phyloP scores from a whole-genome alignment of 2,329 filamentous ascomycete genomes.

The Pseudopithomyces chartarum region DNA sequence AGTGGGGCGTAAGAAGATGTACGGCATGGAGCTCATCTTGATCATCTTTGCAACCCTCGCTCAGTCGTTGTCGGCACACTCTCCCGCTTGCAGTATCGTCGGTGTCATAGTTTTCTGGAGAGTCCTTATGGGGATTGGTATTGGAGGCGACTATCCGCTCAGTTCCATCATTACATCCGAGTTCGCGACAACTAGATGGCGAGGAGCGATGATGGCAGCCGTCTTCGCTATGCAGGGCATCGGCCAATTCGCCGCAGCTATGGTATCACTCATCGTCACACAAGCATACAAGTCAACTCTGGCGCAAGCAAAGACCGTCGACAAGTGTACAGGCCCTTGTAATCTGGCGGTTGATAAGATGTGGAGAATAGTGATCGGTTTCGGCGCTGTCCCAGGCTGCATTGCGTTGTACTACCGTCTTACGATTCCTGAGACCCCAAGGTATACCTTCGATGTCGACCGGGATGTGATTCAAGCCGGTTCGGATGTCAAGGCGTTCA shows the following conservation, averaged over 20 bases:
- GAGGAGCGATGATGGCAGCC: slow-evolving; percentile 84
- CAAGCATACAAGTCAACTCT: slow-evolving; percentile 72
- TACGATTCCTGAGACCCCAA: slow-evolving; percentile 85
- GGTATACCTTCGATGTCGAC: slow-evolving; percentile 83
- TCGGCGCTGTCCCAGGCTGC: slow-evolving; percentile 78
- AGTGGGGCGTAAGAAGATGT: slow-evolving; percentile 82
- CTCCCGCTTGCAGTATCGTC: slow-evolving; percentile 40
- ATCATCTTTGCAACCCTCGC: slow-evolving; percentile 48
- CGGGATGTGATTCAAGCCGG: slow-evolving; percentile 75
- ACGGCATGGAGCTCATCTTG: slow-evolving; percentile 60
- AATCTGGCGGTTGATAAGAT: slow-evolving; percentile 79
- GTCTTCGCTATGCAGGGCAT: slow-evolving; percentile 89
- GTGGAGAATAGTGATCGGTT: slow-evolving; percentile 81
- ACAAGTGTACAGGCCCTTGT: slow-evolving; percentile 67
- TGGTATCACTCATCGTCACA: slow-evolving; percentile 76
- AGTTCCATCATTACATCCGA: slow-evolving; percentile 85
- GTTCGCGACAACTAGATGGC: slow-evolving; percentile 84
- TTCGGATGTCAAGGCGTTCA: slow-evolving; percentile 73
- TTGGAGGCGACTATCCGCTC: slow-evolving; percentile 62
- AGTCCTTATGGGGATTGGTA: slow-evolving; percentile 45
- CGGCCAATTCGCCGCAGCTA: slow-evolving; percentile 75
- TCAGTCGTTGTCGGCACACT: slow-evolving; percentile 43
- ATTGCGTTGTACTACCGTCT: slow-evolving; percentile 85
- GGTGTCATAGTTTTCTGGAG: slow-evolving; percentile 47
- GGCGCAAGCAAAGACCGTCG: slow-evolving; percentile 54